Percentiles rank a stretch among this genome's conserved stretches.
Conservation (phyloP, 2,329 filamentous ascomycete species). For the Phialemoniopsis sp. region DNA sequence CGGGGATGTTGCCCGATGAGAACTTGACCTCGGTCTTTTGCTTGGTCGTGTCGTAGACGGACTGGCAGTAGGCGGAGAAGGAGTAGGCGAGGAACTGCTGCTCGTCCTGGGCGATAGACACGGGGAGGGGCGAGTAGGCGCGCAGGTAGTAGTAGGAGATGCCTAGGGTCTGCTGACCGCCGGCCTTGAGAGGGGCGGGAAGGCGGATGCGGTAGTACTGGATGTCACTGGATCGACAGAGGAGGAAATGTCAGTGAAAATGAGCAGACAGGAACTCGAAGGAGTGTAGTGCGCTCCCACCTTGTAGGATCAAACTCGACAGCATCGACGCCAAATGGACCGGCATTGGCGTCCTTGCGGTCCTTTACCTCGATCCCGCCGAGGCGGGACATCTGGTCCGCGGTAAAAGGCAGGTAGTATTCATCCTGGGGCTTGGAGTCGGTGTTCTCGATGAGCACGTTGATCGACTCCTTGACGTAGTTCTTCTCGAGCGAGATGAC, state of each 20-base stretch:
- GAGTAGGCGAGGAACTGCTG: conserved; percentile 82
- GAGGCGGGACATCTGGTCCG: conserved; percentile 68
- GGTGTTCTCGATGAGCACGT: conserved; percentile 90
- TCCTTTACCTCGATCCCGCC: conserved; percentile 90
- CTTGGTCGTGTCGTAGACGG: conserved; percentile 80
- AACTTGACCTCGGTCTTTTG: conserved; percentile 98
- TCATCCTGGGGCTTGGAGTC: conserved; percentile 75
- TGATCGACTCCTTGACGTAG: conserved; percentile 85
- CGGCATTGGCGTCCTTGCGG: conserved; percentile 71
- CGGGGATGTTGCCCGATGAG: conserved; percentile 70
- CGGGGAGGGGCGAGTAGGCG: conserved; percentile 76
- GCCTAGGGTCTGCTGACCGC: conserved; percentile 77
- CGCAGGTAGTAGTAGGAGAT: conserved; percentile 82
- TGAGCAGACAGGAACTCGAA: conserved; percentile 9
- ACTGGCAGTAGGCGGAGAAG: conserved; percentile 81
- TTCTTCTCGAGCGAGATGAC: conserved; percentile 90
- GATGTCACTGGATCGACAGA: conserved; percentile 44
- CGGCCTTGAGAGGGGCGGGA: conserved; percentile 69
- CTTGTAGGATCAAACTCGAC: conserved; percentile 62
- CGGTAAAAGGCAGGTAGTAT: conserved; percentile 87
- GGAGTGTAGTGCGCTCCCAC: conserved; percentile 22
- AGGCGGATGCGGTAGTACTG: conserved; percentile 86
- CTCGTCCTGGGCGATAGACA: conserved; percentile 76
- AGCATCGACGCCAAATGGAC: conserved; percentile 64
- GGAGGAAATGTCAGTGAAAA: conserved; percentile 14